Evolutionary conservation across 768 basidiomycete genomes (phyloP), one percentile per base, ranked within the genome.

Genomic region (Termitomyces heimii): DNA sequence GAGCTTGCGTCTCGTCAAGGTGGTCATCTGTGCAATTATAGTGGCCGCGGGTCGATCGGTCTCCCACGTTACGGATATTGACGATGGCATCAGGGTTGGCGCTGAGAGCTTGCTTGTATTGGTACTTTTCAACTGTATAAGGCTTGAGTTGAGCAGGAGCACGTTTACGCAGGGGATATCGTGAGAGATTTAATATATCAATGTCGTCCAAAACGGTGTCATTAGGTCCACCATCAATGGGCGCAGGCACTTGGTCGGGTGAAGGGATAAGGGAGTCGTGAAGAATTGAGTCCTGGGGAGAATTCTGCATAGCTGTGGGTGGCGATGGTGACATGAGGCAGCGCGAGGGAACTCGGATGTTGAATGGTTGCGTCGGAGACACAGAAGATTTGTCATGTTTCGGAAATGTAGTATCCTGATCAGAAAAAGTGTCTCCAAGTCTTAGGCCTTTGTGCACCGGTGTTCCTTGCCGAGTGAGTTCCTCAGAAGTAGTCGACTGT

Each of bases 31-130:
- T 60, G 42, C 65, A 66, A 5, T 62, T 63, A 56, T 60, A 70
- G 26, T 66, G 70, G 37, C 63, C 66, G 54, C 60, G 58, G 16
- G 56, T 54, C 20, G 48, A 64, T 31, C 60, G 66, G n/a, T 35
- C 65, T 20, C 37, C 65, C 22, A 75, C 73, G 64, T 75, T 76
- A 47, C 65, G 69, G 26, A 76, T 55, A 55, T 80, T 83, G 45
- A 91, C 76, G 43, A 90, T 82, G 1, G 89, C 89, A 22, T 90
- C 89, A 3, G 87, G 88, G 59, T 77, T 79, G 0, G 66, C 61
- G 31, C 73, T 74, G 60, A 90, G 68, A 51, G 77, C 75, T 14
- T 68, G 67, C 55, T 81, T 77, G 66, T 90, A 90, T 37, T 69
- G 40, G 12, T 71, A 42, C 52, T 79, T 72, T 57, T 90, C 88